Percentiles rank a stretch among this genome's conserved stretches.
Conservation (phyloP, 164 flowering plant species). For the Liquidambar formosana region DNA sequence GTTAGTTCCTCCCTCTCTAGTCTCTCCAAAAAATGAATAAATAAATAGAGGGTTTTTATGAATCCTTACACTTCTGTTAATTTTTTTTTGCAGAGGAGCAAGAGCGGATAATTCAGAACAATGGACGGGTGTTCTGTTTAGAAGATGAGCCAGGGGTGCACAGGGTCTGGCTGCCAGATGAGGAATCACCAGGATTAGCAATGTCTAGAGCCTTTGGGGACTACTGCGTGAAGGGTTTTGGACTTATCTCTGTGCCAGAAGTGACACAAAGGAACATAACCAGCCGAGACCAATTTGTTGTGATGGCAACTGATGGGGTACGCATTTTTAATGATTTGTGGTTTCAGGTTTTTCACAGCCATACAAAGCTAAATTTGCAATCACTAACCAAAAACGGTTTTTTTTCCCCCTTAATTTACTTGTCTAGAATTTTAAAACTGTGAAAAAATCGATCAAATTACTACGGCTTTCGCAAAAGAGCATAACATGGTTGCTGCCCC, state of each 20-base stretch:
- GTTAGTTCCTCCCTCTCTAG: slow-evolving; percentile 45
- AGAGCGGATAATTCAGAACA: slow-evolving; percentile 64
- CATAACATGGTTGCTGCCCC: no score
- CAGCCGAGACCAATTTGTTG: slow-evolving; percentile 62
- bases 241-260: slow-evolving; percentile 86
- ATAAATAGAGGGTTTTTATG: neutral
- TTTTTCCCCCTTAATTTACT: no score
- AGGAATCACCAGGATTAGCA: slow-evolving; percentile 79
- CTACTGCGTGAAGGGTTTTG: slow-evolving; percentile 71
- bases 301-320: slow-evolving; percentile 96
- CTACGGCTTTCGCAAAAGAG: no score
- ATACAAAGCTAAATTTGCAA: no score
- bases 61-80: slow-evolving; percentile 7
- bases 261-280: slow-evolving; percentile 69
- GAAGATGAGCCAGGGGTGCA: slow-evolving; percentile 87
- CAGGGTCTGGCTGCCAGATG: slow-evolving; percentile 75
- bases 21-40: neutral
- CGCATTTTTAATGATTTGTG: slow-evolving; percentile 11
- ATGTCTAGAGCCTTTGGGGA: slow-evolving; percentile 96
- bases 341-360: no score
- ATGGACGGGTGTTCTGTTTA: slow-evolving; percentile 71
- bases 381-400: no score
- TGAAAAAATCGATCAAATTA: no score
- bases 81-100: slow-evolving; percentile 61
- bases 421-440: no score